A percentile compares a stretch with the other conserved stretches of the same genome.
These are phyloP conservation scores for Chlorella variabilis DNA, from an alignment of 163 green algal species.

Conservation along the genomic window DNA sequence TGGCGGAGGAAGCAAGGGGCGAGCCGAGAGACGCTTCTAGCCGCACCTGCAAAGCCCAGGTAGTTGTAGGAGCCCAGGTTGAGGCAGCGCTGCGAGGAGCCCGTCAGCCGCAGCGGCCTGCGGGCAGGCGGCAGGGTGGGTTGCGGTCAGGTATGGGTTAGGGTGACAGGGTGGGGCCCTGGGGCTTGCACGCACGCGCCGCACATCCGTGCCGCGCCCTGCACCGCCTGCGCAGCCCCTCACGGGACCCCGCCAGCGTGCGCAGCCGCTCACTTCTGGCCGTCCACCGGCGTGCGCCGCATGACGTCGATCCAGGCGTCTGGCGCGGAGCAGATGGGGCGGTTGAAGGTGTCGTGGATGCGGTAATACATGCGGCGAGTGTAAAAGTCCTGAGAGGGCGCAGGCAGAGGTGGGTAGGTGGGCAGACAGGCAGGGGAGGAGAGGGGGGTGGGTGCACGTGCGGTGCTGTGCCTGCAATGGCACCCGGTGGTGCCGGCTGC, in stretches of 20 bases:
- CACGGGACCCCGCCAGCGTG: background rate
- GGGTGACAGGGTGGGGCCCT: too few species aligned
- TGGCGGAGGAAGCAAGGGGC: background rate
- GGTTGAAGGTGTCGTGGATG: conserved; percentile 77
- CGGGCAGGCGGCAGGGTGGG: background rate
- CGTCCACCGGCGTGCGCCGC: conserved; percentile 65
- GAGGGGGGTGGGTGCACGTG: too few species aligned
- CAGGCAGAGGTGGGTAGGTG: background rate
- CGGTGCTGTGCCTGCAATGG: too few species aligned
- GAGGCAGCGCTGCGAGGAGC: conserved; percentile 73
- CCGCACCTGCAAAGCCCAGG: conserved; percentile 90
- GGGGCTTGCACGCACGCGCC: too few species aligned
- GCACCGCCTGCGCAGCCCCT: too few species aligned
- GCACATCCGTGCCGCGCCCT: too few species aligned
- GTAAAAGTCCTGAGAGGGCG: conserved; percentile 69
- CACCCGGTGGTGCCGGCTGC: too few species aligned
- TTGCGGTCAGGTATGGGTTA: too few species aligned
- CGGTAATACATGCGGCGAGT: conserved; percentile 60
- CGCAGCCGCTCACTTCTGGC: conserved; percentile 49
- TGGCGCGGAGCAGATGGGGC: conserved; percentile 87
- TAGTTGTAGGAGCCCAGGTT: conserved; percentile 99
- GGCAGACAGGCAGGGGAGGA: background rate
- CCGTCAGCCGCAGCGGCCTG: conserved; percentile 65
- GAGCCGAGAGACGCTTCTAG: background rate
- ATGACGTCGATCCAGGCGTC: conserved; percentile 88